Evolutionary conservation across 345 rosid species (phyloP).

Genomic region (Triadica sebifera): DNA sequence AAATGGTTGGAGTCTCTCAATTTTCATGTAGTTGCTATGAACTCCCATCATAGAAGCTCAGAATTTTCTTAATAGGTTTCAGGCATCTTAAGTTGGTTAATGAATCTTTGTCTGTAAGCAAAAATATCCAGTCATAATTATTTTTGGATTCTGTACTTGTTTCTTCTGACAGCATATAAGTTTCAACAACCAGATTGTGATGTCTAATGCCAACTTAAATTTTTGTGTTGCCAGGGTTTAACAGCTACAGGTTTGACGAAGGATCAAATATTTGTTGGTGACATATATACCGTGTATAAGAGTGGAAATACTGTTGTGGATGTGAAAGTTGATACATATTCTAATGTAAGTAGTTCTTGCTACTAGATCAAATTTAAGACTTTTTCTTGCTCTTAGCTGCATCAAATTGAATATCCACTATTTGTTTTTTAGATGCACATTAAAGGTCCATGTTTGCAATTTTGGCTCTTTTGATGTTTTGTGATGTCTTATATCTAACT

Average conservation of each 20-base stretch:
- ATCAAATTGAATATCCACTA: background rate
- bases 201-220: background rate
- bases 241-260: conserved; percentile 72
- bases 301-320: conserved; percentile 64
- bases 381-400: background rate
- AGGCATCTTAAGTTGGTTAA: background rate
- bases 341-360: conserved; percentile 49
- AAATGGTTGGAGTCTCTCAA: background rate
- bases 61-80: background rate
- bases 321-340: conserved; percentile 67
- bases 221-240: conserved; percentile 46
- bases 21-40: background rate
- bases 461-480: conserved; percentile 3
- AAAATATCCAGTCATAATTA: background rate
- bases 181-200: conserved; percentile 2
- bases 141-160: background rate
- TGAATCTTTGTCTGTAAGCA: background rate
- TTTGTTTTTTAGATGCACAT: background rate
- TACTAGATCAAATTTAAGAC: background rate
- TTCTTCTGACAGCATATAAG: background rate
- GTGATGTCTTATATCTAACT: background rate
- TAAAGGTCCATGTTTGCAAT: background rate
- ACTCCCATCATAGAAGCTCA: background rate
- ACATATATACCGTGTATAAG: conserved; percentile 61
- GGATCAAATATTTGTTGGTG: conserved; percentile 61